Evolutionary conservation across 2,329 filamentous ascomycete genomes (phyloP).

Genomic region (Neoascochyta sp.): DNA sequence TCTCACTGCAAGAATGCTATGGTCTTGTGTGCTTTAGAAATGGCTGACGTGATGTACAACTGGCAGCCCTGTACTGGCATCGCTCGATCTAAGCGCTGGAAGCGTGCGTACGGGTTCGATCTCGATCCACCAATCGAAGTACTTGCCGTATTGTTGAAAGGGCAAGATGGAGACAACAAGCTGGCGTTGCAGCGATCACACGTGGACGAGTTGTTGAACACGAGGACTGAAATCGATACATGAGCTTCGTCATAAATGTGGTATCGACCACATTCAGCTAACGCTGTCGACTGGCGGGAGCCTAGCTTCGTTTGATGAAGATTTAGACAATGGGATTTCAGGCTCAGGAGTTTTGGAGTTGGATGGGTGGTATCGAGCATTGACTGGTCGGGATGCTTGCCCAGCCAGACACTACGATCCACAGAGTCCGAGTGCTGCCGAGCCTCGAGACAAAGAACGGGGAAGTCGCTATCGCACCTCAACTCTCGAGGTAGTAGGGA

Average conservation of each 20-base stretch:
- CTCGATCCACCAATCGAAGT: constrained; percentile 89
- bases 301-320: neutral
- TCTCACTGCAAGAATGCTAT: neutral
- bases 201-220: constrained; percentile 64
- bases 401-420: too few species aligned
- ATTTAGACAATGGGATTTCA: constrained; percentile 2
- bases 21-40: neutral
- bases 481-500: too few species aligned
- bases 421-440: too few species aligned
- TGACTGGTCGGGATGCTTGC: constrained; percentile 1
- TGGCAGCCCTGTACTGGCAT: constrained; percentile 85
- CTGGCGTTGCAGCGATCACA: constrained; percentile 62
- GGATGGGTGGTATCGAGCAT: constrained; percentile 5
- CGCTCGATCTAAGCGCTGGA: constrained; percentile 77
- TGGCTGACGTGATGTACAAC: constrained; percentile 13
- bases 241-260: too few species aligned
- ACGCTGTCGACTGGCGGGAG: too few species aligned
- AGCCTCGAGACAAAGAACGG: too few species aligned
- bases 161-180: constrained; percentile 53
- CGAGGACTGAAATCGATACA: constrained; percentile 41
- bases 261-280: too few species aligned
- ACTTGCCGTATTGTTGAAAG: constrained; percentile 74
- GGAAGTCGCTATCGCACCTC: too few species aligned
- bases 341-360: constrained; percentile 14
- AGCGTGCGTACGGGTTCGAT: constrained; percentile 75